Conservation (phyloP, 2,329 filamentous ascomycete species). For the Calonectria pseudoturangicola region DNA sequence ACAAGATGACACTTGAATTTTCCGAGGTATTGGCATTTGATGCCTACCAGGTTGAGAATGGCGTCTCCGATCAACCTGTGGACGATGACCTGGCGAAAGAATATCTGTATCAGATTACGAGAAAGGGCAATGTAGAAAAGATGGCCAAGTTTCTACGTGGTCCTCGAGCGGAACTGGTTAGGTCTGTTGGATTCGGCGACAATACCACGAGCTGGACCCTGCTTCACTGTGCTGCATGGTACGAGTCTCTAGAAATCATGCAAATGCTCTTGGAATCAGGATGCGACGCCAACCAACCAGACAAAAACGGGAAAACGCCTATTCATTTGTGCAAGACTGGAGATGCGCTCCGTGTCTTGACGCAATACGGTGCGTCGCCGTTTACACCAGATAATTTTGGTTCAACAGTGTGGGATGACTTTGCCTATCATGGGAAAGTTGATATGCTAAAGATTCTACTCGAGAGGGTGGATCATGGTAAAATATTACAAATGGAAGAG, state of each 20-base stretch:
- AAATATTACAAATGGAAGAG: not conserved
- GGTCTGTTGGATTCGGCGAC: not conserved
- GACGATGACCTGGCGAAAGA: slow-evolving; percentile 3
- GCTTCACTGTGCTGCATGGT: not conserved
- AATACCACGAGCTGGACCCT: not conserved
- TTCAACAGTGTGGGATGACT: not conserved
- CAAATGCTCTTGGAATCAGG: not conserved
- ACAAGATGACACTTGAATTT: slow-evolving; percentile 2
- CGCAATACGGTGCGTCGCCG: not conserved
- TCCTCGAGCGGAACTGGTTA: not conserved
- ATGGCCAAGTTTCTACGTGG: slow-evolving; percentile 2
- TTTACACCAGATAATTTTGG: not conserved
- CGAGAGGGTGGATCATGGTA: not conserved
- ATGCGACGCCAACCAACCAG: not conserved
- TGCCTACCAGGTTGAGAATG: not conserved
- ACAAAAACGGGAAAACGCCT: not conserved
- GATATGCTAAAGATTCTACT: not conserved
- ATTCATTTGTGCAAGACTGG: not conserved
- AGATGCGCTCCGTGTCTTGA: not conserved
- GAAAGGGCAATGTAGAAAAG: not conserved
- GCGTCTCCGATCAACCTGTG: not conserved
- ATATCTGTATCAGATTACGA: slow-evolving; percentile 10
- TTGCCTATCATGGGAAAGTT: not conserved
- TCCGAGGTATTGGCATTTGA: slow-evolving; percentile 1
- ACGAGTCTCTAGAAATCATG: not conserved